phyloP scores from a whole-genome alignment of 2,329 filamentous ascomycete genomes.

The Chaetothyriales sp. region DNA sequence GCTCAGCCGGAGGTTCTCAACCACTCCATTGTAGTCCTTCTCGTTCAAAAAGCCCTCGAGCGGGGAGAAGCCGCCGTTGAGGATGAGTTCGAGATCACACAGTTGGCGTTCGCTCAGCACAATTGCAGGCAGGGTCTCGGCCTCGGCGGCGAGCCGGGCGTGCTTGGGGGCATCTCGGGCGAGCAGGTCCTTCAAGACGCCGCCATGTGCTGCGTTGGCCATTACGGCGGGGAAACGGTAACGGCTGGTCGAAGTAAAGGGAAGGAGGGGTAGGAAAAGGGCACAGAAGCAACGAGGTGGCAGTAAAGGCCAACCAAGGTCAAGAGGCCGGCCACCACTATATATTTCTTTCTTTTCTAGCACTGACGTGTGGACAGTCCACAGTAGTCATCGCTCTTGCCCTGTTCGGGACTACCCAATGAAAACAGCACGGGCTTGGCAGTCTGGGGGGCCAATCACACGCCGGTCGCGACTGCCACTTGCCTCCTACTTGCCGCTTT shows the following conservation, averaged over 20 bases:
- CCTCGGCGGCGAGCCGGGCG: slow-evolving; percentile 63
- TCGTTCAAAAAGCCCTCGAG: slow-evolving; percentile 97
- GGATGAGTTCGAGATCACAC: slow-evolving; percentile 91
- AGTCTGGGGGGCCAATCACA: not conserved
- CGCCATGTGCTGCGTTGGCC: slow-evolving; percentile 58
- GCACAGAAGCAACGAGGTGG: not conserved
- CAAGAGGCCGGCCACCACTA: not conserved
- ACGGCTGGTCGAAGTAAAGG: not conserved
- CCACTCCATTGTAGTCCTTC: slow-evolving; percentile 90
- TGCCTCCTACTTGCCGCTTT: not conserved
- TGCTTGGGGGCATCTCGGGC: slow-evolving; percentile 79
- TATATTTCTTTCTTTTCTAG: not conserved
- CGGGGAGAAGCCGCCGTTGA: slow-evolving; percentile 95
- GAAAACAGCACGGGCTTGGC: not conserved
- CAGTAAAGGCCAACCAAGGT: not conserved
- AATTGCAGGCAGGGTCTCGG: slow-evolving; percentile 72
- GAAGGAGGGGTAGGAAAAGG: not conserved
- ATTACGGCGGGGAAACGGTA: slow-evolving; percentile 19
- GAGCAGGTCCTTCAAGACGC: slow-evolving; percentile 93
- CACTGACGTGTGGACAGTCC: not conserved
- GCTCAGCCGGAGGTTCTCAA: slow-evolving; percentile 70
- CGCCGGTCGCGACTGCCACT: not conserved
- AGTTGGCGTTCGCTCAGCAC: slow-evolving; percentile 83
- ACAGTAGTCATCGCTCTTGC: not conserved
- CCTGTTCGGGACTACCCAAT: not conserved